A percentile compares a stretch with the other conserved stretches of the same genome.
Evolutionary conservation across 768 basidiomycete species (phyloP).

Genomic region (Boletus reticulatus): DNA sequence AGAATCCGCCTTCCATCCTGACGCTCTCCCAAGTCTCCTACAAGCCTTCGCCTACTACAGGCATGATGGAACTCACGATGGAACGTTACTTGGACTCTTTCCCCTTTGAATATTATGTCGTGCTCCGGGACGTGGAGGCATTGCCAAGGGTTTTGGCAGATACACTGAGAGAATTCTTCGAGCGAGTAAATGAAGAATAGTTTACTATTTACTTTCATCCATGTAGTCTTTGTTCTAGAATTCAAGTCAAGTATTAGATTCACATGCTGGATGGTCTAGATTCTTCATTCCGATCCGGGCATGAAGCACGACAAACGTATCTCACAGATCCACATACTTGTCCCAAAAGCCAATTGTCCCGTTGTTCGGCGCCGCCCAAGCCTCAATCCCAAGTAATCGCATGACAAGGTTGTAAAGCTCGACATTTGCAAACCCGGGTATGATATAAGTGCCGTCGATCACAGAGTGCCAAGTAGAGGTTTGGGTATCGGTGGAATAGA

Average conservation of each 20-base stretch:
- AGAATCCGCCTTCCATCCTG: conserved; percentile 73
- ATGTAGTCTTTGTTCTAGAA: not conserved
- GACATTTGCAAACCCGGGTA: conserved; percentile 83
- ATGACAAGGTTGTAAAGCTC: conserved; percentile 83
- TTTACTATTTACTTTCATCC: not conserved
- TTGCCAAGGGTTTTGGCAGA: conserved; percentile 86
- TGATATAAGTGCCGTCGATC: conserved; percentile 54
- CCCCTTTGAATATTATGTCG: conserved; percentile 97
- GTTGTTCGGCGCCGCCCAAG: conserved; percentile 59
- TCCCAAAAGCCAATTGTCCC: conserved; percentile 87
- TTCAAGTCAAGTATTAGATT: conserved; percentile 1
- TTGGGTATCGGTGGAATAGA: conserved; percentile 25
- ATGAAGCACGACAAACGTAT: not conserved
- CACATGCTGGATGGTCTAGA: not conserved
- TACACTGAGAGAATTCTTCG: conserved; percentile 91
- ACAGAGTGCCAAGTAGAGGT: conserved; percentile 59
- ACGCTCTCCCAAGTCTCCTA: conserved; percentile 92
- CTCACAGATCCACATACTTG: conserved; percentile 47
- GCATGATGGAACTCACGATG: conserved; percentile 83
- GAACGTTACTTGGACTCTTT: conserved; percentile 92
- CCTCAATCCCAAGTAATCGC: conserved; percentile 66
- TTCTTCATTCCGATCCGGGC: not conserved
- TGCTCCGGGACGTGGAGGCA: conserved; percentile 87
- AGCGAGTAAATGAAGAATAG: conserved; percentile 69
- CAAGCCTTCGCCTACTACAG: conserved; percentile 46